Evolutionary conservation across 2,329 filamentous ascomycete genomes (phyloP).

Genomic region (Aspergillus neotritici): DNA sequence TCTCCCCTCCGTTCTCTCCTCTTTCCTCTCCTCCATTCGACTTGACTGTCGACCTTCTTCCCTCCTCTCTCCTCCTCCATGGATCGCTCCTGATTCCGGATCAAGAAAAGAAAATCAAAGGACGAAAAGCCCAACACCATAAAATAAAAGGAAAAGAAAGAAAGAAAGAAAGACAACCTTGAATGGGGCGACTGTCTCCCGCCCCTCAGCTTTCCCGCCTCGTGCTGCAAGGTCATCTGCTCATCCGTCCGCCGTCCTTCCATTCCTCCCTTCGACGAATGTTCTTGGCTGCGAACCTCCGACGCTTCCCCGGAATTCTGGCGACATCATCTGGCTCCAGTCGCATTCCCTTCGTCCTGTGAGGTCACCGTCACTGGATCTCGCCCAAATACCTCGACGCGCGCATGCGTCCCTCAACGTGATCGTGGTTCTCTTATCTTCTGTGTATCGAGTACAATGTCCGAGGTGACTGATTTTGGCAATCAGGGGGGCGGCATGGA

Average conservation of each 20-base stretch:
- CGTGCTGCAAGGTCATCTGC: slow-evolving; percentile 12
- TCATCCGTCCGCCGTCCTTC: slow-evolving; percentile 10
- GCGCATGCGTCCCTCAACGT: slow-evolving; percentile 31
- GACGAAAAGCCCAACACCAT: too few species aligned
- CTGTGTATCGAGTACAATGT: slow-evolving; percentile 30
- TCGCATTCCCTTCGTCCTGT: too few species aligned
- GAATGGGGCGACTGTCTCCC: slow-evolving; percentile 13
- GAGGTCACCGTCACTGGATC: not conserved
- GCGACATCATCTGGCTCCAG: not conserved
- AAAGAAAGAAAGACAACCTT: not conserved
- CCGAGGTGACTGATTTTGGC: slow-evolving; percentile 27
- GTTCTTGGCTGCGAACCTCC: not conserved
- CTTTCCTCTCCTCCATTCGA: not conserved
- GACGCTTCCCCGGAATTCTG: not conserved
- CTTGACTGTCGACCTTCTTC: slow-evolving; percentile 1
- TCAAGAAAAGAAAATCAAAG: too few species aligned
- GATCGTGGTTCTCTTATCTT: slow-evolving; percentile 9
- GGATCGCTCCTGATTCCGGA: too few species aligned
- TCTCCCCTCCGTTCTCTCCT: slow-evolving; percentile 3
- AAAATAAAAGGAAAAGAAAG: too few species aligned
- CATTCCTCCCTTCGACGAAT: slow-evolving; percentile 1
- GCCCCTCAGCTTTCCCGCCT: slow-evolving; percentile 8
- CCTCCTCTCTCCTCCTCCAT: not conserved
- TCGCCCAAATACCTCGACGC: slow-evolving; percentile 13
- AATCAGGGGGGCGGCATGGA: slow-evolving; percentile 21